Evolutionary conservation across 148 eudicot species (phyloP).

Genomic region (Rhododendron henanense): DNA sequence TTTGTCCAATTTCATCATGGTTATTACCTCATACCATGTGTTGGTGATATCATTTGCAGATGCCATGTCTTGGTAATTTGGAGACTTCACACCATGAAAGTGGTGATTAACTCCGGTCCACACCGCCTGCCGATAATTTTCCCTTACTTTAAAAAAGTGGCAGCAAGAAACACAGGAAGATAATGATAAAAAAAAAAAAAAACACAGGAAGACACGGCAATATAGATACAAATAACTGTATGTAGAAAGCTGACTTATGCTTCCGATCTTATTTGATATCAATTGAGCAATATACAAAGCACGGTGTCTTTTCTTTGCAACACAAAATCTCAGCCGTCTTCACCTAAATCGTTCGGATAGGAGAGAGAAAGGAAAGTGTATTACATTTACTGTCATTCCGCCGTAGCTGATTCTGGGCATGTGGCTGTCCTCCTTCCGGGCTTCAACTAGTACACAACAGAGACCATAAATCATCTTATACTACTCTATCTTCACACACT

Average conservation of each 20-base stretch:
- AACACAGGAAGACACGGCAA: neutral
- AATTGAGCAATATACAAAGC: neutral
- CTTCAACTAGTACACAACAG: conserved; percentile 6
- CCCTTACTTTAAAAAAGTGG: neutral
- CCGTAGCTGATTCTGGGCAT: neutral
- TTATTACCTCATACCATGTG: too few species aligned
- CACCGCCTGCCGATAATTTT: too few species aligned
- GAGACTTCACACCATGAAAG: too few species aligned
- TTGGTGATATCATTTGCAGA: too few species aligned
- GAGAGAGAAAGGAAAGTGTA: neutral
- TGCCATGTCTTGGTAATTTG: too few species aligned
- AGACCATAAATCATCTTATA: neutral
- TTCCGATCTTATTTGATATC: neutral
- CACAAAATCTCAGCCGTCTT: too few species aligned
- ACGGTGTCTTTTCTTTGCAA: neutral
- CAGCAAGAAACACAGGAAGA: neutral
- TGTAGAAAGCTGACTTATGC: neutral
- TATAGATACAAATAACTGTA: neutral
- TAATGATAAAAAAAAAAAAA: too few species aligned
- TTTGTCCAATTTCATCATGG: too few species aligned
- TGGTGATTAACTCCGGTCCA: too few species aligned
- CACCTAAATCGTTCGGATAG: neutral
- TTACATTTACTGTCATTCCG: neutral
- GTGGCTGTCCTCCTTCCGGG: neutral
- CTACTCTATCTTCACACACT: neutral